Percentiles rank a stretch among this genome's conserved stretches.
phyloP scores from a whole-genome alignment of 1,284 basidiomycete genomes.

The Moniliophthora roreri region DNA sequence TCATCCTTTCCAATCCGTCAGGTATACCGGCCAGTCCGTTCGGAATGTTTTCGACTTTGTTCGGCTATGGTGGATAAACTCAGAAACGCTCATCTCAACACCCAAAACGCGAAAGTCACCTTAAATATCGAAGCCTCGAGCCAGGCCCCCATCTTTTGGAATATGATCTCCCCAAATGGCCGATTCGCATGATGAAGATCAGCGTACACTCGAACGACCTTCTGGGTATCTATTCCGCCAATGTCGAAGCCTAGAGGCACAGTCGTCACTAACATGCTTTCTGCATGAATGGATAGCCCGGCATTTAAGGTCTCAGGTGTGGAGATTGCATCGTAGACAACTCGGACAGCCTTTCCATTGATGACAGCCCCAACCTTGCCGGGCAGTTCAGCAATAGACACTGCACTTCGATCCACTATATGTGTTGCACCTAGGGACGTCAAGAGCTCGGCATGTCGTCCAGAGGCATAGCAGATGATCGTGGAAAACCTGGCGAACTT shows the following conservation, averaged over 20 bases:
- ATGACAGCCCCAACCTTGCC: background rate
- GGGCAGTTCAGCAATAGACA: slow-evolving; percentile 4
- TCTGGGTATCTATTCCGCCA: slow-evolving; percentile 5
- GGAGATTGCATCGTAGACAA: slow-evolving; percentile 3
- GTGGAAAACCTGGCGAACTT: background rate
- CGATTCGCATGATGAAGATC: slow-evolving; percentile 3
- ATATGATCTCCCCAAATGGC: slow-evolving; percentile 3
- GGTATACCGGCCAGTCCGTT: slow-evolving; percentile 2
- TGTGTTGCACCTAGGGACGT: background rate
- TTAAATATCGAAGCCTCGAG: slow-evolving; percentile 4
- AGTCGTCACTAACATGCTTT: slow-evolving; percentile 4
- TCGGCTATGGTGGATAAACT: background rate
- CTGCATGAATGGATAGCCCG: background rate
- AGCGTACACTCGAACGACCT: background rate
- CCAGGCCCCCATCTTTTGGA: background rate
- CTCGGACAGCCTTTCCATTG: background rate
- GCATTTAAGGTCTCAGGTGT: slow-evolving; percentile 6
- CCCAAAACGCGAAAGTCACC: background rate
- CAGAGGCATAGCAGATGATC: slow-evolving; percentile 3
- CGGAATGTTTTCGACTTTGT: slow-evolving; percentile 5
- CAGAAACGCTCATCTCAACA: background rate
- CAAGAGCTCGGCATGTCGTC: background rate
- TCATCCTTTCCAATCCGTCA: slow-evolving; percentile 7
- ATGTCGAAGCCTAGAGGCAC: background rate
- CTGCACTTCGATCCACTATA: background rate